Evolutionary conservation across 768 basidiomycete species (phyloP), one percentile per base, ranked within the genome.

Genomic region (Lyophyllum atratum): DNA sequence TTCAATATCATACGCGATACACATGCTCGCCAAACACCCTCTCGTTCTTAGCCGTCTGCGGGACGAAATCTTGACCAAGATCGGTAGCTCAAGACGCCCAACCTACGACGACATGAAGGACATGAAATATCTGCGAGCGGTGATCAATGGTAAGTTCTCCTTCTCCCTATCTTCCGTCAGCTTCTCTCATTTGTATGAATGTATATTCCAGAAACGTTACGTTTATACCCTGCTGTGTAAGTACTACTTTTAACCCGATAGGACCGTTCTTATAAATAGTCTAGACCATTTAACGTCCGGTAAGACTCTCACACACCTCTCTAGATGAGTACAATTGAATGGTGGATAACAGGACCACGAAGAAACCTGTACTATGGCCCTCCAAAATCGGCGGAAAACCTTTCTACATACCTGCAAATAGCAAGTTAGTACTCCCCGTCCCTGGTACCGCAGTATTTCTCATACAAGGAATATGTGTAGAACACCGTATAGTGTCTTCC

Each of bases 11-110:
- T 80, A 76, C 58, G 67, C 71, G 9, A 59, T 76, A 3, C 82
- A 82, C 64, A 72, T 77, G 66, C 71, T 83, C 19, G 65, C 79
- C 0, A 66, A 73, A 58, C 73, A 82, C 57, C 80, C 80, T 15
- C 53, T 70, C 8, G 68, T 82, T n/a, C 60, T 77, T 26, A 53
- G 59, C 4, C 69, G 72, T 0, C 72, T 83, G 14, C 72, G 77
- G 3, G 64, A 74, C 25, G 82, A 83, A 56, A 68, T 83, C 17
- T 56, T 76, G 9, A 60, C 66, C 8, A 72, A 69, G 33, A 64
- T 83, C 7, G 81, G 82, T 9, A 57, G 66, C 10, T 63, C 55
- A 10, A 62, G 67, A 3, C 60, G 68, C 4, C 82, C 82, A 0
- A 76, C 72, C 0, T 77, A 74, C 56, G 78, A 77, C 6, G 72